These are phyloP conservation scores for Brassica carinata DNA, from an alignment of 345 rosid species.

Conservation along the genomic window DNA sequence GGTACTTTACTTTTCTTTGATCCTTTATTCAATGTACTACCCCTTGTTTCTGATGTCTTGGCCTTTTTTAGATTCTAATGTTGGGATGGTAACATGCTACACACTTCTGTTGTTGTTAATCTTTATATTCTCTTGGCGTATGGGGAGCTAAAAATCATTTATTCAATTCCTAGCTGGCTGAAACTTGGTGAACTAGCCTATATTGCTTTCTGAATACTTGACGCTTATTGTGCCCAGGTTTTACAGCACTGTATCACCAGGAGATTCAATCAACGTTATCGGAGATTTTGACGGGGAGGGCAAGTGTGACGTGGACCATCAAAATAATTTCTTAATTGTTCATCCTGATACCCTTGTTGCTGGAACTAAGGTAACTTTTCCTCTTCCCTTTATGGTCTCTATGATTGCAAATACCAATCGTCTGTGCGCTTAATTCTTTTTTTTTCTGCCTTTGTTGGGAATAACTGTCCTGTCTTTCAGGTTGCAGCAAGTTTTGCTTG, in stretches of 20 bases:
- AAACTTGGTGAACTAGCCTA: slow-evolving; percentile 20
- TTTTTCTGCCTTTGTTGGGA: slow-evolving; percentile 21
- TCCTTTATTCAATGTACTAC: slow-evolving; percentile 1
- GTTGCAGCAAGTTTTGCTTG: slow-evolving; percentile 89
- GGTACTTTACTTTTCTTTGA: slow-evolving; percentile 48
- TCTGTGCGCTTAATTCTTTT: slow-evolving; percentile 10
- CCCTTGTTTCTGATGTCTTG: slow-evolving; percentile 8
- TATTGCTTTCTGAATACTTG: slow-evolving; percentile 25
- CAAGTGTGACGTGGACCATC: slow-evolving; percentile 69
- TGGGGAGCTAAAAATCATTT: background rate
- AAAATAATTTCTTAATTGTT: slow-evolving; percentile 69
- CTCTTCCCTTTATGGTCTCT: too few relatives aligned
- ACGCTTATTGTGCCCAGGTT: slow-evolving; percentile 52
- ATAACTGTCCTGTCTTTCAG: slow-evolving; percentile 44
- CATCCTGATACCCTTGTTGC: slow-evolving; percentile 89
- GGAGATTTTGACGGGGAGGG: slow-evolving; percentile 80
- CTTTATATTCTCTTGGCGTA: slow-evolving; percentile 1
- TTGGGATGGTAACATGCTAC: background rate
- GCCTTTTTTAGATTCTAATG: too few relatives aligned
- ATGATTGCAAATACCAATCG: slow-evolving; percentile 3
- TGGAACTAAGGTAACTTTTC: slow-evolving; percentile 83
- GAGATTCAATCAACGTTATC: slow-evolving; percentile 87
- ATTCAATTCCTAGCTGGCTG: slow-evolving; percentile 6
- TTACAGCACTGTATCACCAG: slow-evolving; percentile 81
- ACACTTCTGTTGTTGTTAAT: slow-evolving; percentile 2